These are phyloP conservation scores for Cucumis melo DNA, from an alignment of 306 rosid species.

Conservation along the genomic window DNA sequence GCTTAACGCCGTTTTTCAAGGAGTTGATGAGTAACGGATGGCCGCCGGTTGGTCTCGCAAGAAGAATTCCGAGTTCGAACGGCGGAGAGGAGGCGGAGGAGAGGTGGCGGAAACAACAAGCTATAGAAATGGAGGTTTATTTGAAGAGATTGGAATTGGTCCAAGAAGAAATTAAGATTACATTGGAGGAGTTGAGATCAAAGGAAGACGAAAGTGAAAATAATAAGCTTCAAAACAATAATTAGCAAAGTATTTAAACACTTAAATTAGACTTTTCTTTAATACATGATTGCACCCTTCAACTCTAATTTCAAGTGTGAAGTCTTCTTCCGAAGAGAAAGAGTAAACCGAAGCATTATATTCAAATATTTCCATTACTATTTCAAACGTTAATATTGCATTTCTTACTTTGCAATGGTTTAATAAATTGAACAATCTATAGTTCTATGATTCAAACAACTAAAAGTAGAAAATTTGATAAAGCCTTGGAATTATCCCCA, in stretches of 20 bases:
- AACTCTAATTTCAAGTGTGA: too few relatives aligned
- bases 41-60: conserved; percentile 17
- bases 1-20: conserved; percentile 8
- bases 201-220: conserved; percentile 5
- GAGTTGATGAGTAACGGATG: conserved; percentile 11
- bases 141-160: conserved; percentile 55
- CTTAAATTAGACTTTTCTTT: too few relatives aligned
- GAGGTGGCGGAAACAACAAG: conserved; percentile 63
- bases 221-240: neutral
- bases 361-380: too few relatives aligned
- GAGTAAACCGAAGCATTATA: too few relatives aligned
- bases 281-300: too few relatives aligned
- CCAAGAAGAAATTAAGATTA: conserved; percentile 47
- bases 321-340: too few relatives aligned
- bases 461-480: neutral
- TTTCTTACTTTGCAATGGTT: too few relatives aligned
- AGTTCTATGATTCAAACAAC: neutral
- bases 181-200: conserved; percentile 39
- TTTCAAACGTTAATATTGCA: too few relatives aligned
- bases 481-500: neutral
- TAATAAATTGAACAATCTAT: too few relatives aligned
- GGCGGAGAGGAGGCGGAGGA: conserved; percentile 33
- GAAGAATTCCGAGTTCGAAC: neutral
- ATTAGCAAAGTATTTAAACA: neutral
- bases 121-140: conserved; percentile 56